Evolutionary conservation across 306 rosid genomes (phyloP), one percentile per base, ranked within the genome.

Genomic region (Arachis hypogaea): DNA sequence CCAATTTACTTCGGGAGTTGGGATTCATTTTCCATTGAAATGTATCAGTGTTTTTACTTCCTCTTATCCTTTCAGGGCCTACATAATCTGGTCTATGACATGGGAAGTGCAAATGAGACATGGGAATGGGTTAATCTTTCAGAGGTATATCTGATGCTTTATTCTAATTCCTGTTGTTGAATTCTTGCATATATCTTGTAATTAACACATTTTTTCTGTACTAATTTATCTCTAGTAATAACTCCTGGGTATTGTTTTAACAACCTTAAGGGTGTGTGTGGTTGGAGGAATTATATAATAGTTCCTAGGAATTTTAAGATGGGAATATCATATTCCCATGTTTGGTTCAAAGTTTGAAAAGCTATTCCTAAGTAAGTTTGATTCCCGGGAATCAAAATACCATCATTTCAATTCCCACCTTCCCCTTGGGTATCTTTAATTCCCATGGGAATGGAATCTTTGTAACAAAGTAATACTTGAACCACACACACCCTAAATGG

Each of bases 101-200:
- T 86, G 55, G 89, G 89, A 57, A 78, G 81, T 78, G 44, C 86
- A 3, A 74, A 88, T 71, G 98, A 93, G 83, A 91, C 98, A 9
- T 93, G 92, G 92, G 97, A 93, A 72, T 89, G 97, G 97, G 92
- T 93, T 80, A 89, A 91, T 82, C 85, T 93, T 16, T 82, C 91
- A 74, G 98, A 93, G 98, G 98, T 93, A 88, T 77, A 66, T 68
- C 75, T 44, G 72, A 71, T 63, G 57, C 76, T 74, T 66, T 72
- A 52, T 75, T 63, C 52, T 66, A 60, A 69, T 62, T 76, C 38
- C 12, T 77, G 36, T 22, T 46, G 55, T 40, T 46, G 52, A 38
- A 47, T 68, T 59, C 58, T 58, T 12, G 59, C 64, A 66, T 72
- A n/a, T 68, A 64, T n/a, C 63, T 68, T 69, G 16, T 51, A 10